Evolutionary conservation across 371 early-diverging fungal species (phyloP).

Genomic region (Lichtheimia ramosa): DNA sequence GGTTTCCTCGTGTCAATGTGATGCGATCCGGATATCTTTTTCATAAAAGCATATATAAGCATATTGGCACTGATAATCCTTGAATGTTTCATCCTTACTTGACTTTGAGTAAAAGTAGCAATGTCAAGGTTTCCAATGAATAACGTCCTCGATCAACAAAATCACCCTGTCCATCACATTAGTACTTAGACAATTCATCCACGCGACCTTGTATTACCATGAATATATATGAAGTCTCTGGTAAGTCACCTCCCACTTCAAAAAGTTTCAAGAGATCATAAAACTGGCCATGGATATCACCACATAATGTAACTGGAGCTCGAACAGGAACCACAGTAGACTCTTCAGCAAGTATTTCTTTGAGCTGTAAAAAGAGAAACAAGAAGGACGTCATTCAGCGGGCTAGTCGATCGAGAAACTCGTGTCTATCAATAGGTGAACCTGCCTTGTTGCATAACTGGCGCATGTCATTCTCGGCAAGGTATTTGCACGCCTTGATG

Average conservation of each 20-base stretch:
- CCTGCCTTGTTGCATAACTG: constrained; percentile 89
- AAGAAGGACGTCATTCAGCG: not conserved
- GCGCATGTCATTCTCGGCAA: constrained; percentile 94
- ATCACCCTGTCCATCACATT: constrained; percentile 86
- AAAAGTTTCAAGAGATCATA: constrained; percentile 98
- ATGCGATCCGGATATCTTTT: constrained; percentile 93
- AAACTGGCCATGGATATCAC: constrained; percentile 99
- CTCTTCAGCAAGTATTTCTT: constrained; percentile 92
- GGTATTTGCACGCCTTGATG: constrained; percentile 81
- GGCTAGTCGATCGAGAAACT: too few relatives aligned
- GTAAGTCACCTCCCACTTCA: constrained; percentile 96
- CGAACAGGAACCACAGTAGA: constrained; percentile 94
- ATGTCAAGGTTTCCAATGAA: constrained; percentile 95
- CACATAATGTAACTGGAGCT: constrained; percentile 96
- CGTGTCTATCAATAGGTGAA: too few relatives aligned
- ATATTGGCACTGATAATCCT: not conserved
- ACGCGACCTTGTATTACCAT: constrained; percentile 59
- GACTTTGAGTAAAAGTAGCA: constrained; percentile 93
- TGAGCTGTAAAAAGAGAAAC: constrained; percentile 59
- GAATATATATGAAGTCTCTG: constrained; percentile 96
- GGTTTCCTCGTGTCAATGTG: constrained; percentile 97
- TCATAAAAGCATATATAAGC: not conserved
- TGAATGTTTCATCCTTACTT: constrained; percentile 38
- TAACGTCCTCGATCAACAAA: constrained; percentile 99
- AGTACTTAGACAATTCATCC: not conserved